Base-by-base conservation (phyloP, 2,329 filamentous ascomycete genomes). In the Apiospora hydei region DNA sequence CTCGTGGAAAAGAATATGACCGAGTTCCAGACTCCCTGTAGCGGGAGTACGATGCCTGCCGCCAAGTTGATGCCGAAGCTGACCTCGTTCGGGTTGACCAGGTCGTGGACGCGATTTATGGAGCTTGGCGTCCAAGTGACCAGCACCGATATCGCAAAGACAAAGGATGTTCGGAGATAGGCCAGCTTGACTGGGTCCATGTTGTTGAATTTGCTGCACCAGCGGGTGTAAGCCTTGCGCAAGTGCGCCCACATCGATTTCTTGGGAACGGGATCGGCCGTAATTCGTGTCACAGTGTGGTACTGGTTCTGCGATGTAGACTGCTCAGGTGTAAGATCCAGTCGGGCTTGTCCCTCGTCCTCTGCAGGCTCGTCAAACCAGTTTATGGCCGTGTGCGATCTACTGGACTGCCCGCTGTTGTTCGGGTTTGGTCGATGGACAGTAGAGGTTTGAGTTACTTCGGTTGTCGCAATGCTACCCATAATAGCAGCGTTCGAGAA, bases 1-100 rank as follows among this genome's bases (percentile, higher is more conserved):
- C 86, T 93, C 1, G 92, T 93, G 6, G 88, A 88, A 73, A 93
- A 89, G 82, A 95, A 96, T 71, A 96, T 94, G 70, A 94, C 83
- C 43, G 90, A 88, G 78, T 96, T 96, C 93, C 93, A 95, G 44
- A 94, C 88, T 0, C 94, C 94, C 80, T 96, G 94, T 1, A 94
- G 84, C 0, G 94, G 93, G 4, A 96, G 85, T 0, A 95, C 93
- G 1, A 93, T 85, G 2, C 92, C 91, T 8, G 91, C 91, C 1
- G 89, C 88, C 69, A 94, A 87, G 78, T 93, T 92, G 69, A 94
- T 88, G 14, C 86, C 88, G 78, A 90, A 95, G 72, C 86, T 88
- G 43, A 86, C 85, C 11, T 83, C 74, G 43, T 74, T 78, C 0
- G 88, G 88, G 69, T 88, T 82, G 10, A 90, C 82, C 74, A 94